Evolutionary conservation across 495 filamentous ascomycete genomes (phyloP), one percentile per base, ranked within the genome.

Genomic region (Cetradonia linearis): DNA sequence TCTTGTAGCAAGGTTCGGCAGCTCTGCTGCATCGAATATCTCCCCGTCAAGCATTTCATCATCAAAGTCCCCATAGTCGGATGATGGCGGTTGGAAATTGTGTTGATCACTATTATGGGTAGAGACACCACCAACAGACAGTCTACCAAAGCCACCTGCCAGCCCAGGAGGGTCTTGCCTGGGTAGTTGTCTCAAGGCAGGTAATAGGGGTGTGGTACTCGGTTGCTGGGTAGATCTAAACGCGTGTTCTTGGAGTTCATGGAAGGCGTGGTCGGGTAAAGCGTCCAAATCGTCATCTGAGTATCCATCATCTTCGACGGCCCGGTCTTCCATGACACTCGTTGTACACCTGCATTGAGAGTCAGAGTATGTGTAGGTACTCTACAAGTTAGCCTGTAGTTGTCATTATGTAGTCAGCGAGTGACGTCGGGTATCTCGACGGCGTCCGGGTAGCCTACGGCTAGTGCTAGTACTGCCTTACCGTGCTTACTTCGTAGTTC

Each of bases 251-350:
- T 84, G 81, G 30, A 85, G 68, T 64, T 81, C 71, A 46, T 73
- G 68, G 54, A 82, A 71, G 16, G 78, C 74, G 62, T 78, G 71
- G 28, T 74, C 65, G 47, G 81, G 78, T 50, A 85, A 69, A 58
- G 73, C 74, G 65, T 83, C 82, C 63, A 84, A 74, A 64, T 77
- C 79, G 67, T 85, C 80, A 69, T 86, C 86, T 62, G 77, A 83
- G 72, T 84, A 85, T 68, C 76, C 78, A 56, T 84, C 83, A 69
- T 85, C 82, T 65, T 77, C 73, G 53, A 80, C 81, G 74, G 72
- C 73, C 62, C 47, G 63, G 63, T 74, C 73, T 67, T 80, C 80
- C 81, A 83, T 83, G 69, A 76, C 76, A 73, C 66, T 46, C 59
- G 67, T 61, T n/a, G 46, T 63, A 59, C 10, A 49, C 25, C 58